phyloP scores from a whole-genome alignment of 2,329 filamentous ascomycete species.

The Aspergillus sp. region DNA sequence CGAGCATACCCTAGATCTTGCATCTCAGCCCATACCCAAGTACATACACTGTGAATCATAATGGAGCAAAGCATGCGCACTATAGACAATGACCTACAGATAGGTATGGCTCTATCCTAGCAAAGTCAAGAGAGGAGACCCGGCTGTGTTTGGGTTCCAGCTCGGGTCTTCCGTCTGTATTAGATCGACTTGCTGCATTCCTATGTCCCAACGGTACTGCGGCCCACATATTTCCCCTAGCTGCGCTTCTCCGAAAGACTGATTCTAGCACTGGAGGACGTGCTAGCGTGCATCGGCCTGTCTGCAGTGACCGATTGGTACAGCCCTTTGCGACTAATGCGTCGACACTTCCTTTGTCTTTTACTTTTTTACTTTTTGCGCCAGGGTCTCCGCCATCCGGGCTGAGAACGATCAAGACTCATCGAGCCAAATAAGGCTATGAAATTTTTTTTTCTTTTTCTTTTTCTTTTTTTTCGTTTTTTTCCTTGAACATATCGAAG shows the following conservation, averaged over 20 bases:
- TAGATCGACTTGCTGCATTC: no score
- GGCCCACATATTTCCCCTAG: conserved; percentile 1
- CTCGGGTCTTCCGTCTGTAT: not conserved
- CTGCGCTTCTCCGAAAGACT: not conserved
- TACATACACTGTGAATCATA: no score
- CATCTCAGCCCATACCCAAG: no score
- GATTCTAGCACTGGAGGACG: no score
- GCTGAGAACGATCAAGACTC: not conserved
- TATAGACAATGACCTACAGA: not conserved
- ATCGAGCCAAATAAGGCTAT: not conserved
- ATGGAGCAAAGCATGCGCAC: not conserved
- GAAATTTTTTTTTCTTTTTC: no score
- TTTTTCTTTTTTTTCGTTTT: no score
- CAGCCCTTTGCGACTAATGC: conserved; percentile 18
- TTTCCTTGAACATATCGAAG: not conserved
- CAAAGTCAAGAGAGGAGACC: not conserved
- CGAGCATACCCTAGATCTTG: no score
- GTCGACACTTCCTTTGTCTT: no score
- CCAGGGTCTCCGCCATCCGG: not conserved
- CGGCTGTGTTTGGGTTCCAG: conserved; percentile 4
- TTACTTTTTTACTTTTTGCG: not conserved
- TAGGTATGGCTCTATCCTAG: not conserved
- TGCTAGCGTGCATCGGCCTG: no score
- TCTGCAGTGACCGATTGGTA: conserved; percentile 15
- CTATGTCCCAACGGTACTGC: not conserved